Conservation (phyloP, 177 flowering plant genomes). For the Vitis hybrid region DNA sequence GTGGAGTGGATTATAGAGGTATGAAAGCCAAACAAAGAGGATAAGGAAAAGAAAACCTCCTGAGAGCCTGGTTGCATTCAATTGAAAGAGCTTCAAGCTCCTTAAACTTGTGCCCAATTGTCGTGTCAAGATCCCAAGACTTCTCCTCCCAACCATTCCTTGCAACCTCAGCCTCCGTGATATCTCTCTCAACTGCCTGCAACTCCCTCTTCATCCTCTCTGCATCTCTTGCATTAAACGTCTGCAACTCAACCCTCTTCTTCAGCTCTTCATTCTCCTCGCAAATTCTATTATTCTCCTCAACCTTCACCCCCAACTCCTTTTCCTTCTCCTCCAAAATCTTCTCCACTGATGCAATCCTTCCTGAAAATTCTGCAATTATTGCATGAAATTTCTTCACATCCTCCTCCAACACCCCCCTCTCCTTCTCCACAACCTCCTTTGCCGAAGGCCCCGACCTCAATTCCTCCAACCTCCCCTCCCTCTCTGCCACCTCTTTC, state of each 20-base stretch:
- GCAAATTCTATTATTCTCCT: constrained; percentile 50
- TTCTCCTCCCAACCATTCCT: constrained; percentile 71
- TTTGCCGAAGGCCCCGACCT: constrained; percentile 46
- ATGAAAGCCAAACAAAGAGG: not conserved
- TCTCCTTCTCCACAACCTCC: constrained; percentile 65
- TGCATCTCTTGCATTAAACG: constrained; percentile 34
- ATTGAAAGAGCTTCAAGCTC: constrained; percentile 55
- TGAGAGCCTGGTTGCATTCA: constrained; percentile 66
- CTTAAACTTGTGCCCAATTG: constrained; percentile 42
- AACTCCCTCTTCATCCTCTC: too few relatives aligned
- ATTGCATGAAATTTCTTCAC: constrained; percentile 58
- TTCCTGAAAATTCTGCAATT: constrained; percentile 38
- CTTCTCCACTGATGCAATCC: constrained; percentile 41
- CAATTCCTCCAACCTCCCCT: constrained; percentile 39
- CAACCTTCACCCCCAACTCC: constrained; percentile 53
- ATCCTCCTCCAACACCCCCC: constrained; percentile 58
- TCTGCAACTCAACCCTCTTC: constrained; percentile 67
- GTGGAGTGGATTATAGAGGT: not conserved
- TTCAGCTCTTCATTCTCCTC: constrained; percentile 85
- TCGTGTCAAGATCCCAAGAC: constrained; percentile 54
- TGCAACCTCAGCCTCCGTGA: constrained; percentile 56
- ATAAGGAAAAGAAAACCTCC: constrained; percentile 31
- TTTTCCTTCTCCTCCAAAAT: constrained; percentile 63
- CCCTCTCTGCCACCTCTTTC: constrained; percentile 36
- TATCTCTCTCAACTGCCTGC: constrained; percentile 66